phyloP scores from a whole-genome alignment of 1,139 yeast species.

The Candida pseudoviswanathii region DNA sequence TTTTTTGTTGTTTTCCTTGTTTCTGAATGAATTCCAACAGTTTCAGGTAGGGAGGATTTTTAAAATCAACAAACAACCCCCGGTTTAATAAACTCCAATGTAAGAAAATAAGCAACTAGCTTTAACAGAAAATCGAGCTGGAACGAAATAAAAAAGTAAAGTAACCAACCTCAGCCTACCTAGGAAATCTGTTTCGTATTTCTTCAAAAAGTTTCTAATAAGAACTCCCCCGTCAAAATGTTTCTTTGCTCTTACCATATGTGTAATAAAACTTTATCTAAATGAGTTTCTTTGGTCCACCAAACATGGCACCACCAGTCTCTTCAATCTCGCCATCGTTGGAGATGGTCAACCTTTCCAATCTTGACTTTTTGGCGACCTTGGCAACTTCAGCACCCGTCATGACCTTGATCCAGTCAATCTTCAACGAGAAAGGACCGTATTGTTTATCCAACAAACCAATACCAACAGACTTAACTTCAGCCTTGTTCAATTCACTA shows the following conservation, averaged over 20 bases:
- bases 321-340: constrained; percentile 4
- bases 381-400: constrained; percentile 54
- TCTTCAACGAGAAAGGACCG: constrained; percentile 71
- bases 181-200: background rate
- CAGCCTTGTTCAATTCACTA: constrained; percentile 58
- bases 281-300: constrained; percentile 6
- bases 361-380: constrained; percentile 35
- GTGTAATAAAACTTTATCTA: background rate
- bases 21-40: background rate
- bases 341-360: constrained; percentile 10
- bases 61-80: background rate
- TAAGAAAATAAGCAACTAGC: background rate
- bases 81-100: background rate
- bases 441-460: constrained; percentile 79
- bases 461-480: constrained; percentile 73
- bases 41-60: background rate
- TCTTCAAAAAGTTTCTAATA: background rate
- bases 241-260: background rate
- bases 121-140: background rate
- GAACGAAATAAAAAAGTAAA: background rate
- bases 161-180: constrained; percentile 1
- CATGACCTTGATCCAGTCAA: constrained; percentile 76
- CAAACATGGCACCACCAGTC: constrained; percentile 9
- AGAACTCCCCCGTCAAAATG: background rate
- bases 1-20: background rate